These are phyloP conservation scores for Prinsepia uniflora DNA, from an alignment of 306 rosid genomes.

Conservation along the genomic window DNA sequence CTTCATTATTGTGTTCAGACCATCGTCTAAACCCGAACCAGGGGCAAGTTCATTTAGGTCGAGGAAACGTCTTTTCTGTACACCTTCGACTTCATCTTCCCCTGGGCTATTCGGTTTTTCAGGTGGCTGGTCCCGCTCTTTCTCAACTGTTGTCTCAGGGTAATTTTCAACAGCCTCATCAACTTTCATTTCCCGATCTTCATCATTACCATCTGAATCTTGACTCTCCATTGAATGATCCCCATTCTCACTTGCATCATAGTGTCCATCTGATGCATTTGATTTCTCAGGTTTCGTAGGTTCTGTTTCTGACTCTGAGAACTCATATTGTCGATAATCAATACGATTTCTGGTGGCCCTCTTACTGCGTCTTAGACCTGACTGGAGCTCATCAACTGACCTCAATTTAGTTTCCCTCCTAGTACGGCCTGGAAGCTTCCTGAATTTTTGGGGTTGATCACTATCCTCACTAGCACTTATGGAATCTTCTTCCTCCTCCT, in stretches of 20 bases:
- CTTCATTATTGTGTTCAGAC: constrained; percentile 56
- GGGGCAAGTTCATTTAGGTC: constrained; percentile 98
- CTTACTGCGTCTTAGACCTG: constrained; percentile 94
- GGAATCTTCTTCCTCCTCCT: constrained; percentile 72
- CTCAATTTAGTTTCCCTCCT: constrained; percentile 82
- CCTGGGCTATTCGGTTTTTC: constrained; percentile 65
- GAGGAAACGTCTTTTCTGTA: constrained; percentile 70
- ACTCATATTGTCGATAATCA: constrained; percentile 71
- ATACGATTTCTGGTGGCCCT: constrained; percentile 81
- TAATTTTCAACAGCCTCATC: constrained; percentile 45
- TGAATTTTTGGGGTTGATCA: constrained; percentile 58
- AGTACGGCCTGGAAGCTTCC: constrained; percentile 68
- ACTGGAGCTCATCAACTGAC: constrained; percentile 75
- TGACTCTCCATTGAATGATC: constrained; percentile 71
- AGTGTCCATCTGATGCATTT: constrained; percentile 53
- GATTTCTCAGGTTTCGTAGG: constrained; percentile 56
- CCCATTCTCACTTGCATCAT: constrained; percentile 72
- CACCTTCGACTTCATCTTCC: constrained; percentile 67
- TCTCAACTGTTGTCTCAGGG: constrained; percentile 42
- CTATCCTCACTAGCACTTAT: constrained; percentile 86
- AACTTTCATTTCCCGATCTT: constrained; percentile 58
- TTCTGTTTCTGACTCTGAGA: constrained; percentile 89
- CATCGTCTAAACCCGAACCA: constrained; percentile 84
- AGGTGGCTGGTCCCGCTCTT: constrained; percentile 53
- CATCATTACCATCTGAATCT: constrained; percentile 58